Base-by-base conservation (phyloP, 306 rosid species). In the Citrullus mucosospermus region DNA sequence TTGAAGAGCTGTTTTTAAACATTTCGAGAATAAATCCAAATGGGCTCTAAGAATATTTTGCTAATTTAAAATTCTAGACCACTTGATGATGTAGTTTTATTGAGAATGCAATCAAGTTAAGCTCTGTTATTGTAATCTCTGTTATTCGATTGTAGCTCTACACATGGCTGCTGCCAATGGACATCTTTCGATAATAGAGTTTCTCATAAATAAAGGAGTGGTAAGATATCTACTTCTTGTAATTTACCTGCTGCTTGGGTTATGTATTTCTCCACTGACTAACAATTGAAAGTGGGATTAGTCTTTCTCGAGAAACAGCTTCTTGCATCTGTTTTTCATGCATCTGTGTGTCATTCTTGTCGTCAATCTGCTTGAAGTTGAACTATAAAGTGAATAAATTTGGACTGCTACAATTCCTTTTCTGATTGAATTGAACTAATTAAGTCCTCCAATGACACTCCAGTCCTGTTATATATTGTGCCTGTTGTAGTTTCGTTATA, bases 121-220 rank as follows among this genome's bases (percentile, higher is more conserved):
- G 6, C 75, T 48, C 6, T 6, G 3, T 70, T 6, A 14, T 48
- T 71, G 58, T 68, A 43, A 68, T 43, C 55, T 68, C 41, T 71
- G 76, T 56, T 56, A 22, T 65, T 74, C 76, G 77, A 43, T 75
- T 84, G 79, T 90, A 89, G 97, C 98, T 81, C 95, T 95, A 38
- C 98, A 92, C 81, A 92, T 95, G 97, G 96, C 96, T 80, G 91
- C 93, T 53, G 98, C 97, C 57, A 95, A 95, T 83, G 98, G 97
- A 68, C 93, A 91, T 85, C 80, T 85, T 83, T 83, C 84, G 15
- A 75, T 92, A 59, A 89, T 89, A 79, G 91, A 92, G 69, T 89
- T 85, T 82, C 91, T 95, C 58, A 89, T 95, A 78, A 61, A 77
- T 78, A 87, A 66, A 86, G 87, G 86, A 84, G 98, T 84, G 93